phyloP scores from a whole-genome alignment of 495 filamentous ascomycete species.

The Talaromyces nanjingensis region DNA sequence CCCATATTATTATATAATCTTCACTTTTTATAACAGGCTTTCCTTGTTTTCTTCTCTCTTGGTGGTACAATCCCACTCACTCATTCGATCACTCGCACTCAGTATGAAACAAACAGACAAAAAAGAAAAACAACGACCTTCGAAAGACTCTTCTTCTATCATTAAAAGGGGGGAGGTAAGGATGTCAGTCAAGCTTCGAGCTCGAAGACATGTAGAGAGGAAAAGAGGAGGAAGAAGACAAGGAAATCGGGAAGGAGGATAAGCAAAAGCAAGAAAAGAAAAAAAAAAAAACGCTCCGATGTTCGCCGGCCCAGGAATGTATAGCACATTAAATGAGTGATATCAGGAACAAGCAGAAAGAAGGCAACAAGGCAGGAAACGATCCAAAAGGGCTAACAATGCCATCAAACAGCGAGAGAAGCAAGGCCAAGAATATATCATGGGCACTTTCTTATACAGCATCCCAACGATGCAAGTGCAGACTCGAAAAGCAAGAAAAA shows the following conservation, averaged over 20 bases:
- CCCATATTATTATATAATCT: slow-evolving; percentile 1
- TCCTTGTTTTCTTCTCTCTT: background rate
- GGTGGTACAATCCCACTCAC: background rate
- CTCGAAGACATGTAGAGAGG: background rate
- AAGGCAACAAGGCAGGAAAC: slow-evolving; percentile 3
- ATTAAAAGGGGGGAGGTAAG: background rate
- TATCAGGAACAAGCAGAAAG: slow-evolving; percentile 6
- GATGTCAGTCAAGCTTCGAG: background rate
- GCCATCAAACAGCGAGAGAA: background rate
- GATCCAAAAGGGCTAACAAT: background rate
- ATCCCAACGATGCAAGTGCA: slow-evolving; percentile 3
- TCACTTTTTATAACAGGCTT: background rate
- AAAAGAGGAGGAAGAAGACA: background rate
- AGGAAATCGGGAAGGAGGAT: background rate
- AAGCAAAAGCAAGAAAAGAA: background rate
- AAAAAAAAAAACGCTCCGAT: slow-evolving; percentile 6
- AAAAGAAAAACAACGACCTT: background rate
- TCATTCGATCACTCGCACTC: background rate
- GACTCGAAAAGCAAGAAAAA: background rate
- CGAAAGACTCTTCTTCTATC: background rate
- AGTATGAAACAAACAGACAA: background rate
- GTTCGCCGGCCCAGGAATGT: slow-evolving; percentile 11
- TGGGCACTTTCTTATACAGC: slow-evolving; percentile 3
- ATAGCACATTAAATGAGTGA: slow-evolving; percentile 11
- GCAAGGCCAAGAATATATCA: background rate